Evolutionary conservation across 2,329 filamentous ascomycete genomes (phyloP).

Genomic region (Fusarium duplospermum): DNA sequence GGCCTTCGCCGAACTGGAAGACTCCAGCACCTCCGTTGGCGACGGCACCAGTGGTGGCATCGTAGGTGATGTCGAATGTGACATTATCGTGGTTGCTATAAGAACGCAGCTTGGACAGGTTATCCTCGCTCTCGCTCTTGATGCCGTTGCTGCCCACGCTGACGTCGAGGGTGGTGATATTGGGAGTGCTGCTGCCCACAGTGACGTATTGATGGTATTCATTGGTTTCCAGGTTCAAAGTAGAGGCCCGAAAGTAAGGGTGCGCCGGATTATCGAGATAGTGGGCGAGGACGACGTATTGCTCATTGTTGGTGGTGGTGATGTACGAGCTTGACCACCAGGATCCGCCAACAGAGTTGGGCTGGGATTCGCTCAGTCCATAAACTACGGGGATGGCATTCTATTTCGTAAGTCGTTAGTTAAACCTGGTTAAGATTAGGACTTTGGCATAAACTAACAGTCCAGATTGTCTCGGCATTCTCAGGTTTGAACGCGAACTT

Average conservation of each 20-base stretch:
- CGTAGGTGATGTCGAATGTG: neutral
- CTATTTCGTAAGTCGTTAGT: neutral
- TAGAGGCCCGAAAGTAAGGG: neutral
- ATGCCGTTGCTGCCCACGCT: neutral
- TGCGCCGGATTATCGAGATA: neutral
- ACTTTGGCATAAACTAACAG: neutral
- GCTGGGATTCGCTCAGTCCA: neutral
- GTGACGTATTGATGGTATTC: neutral
- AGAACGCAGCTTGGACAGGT: neutral
- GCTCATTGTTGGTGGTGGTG: neutral
- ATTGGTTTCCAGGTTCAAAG: neutral
- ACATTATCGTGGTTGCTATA: neutral
- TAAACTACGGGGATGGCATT: neutral
- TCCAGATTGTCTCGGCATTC: neutral
- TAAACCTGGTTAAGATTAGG: neutral
- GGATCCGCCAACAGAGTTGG: neutral
- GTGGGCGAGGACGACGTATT: neutral
- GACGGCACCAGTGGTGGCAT: neutral
- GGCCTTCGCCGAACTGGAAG: neutral
- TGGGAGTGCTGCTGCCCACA: neutral
- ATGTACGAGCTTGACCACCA: neutral
- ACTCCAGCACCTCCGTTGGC: neutral
- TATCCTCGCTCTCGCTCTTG: neutral
- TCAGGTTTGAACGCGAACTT: neutral
- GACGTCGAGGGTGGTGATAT: neutral